Conservation (phyloP, 1,284 basidiomycete species). For the Butyriboletus appendiculatus region DNA sequence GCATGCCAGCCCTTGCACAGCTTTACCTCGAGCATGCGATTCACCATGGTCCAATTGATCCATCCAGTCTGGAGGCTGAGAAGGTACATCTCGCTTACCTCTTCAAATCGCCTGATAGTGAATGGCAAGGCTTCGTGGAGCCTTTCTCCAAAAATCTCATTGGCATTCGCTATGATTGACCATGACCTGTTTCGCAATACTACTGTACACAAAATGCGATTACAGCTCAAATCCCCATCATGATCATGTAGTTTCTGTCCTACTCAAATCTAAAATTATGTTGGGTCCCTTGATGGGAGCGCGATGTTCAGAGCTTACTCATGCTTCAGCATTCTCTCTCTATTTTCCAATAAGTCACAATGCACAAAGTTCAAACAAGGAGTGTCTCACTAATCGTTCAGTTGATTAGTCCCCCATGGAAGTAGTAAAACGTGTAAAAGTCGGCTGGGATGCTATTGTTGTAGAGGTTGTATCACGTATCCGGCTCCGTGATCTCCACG, state of each 20-base stretch:
- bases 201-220: no score
- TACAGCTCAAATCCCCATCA: no score
- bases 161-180: no score
- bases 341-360: background rate
- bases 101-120: no score
- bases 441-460: background rate
- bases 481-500: background rate
- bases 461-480: constrained; percentile 5
- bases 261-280: background rate
- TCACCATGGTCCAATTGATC: background rate
- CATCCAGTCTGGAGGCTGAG: background rate
- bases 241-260: no score
- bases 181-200: no score
- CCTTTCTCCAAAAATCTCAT: no score
- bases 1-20: background rate
- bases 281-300: background rate
- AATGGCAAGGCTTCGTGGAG: no score
- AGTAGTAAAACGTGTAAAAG: background rate
- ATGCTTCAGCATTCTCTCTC: background rate
- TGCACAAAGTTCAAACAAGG: background rate
- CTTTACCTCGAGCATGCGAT: constrained; percentile 1
- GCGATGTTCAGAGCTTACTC: background rate
- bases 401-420: background rate
- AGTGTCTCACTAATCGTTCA: background rate
- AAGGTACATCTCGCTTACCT: background rate